Conservation (phyloP, 345 rosid genomes). For the Salix purpurea region DNA sequence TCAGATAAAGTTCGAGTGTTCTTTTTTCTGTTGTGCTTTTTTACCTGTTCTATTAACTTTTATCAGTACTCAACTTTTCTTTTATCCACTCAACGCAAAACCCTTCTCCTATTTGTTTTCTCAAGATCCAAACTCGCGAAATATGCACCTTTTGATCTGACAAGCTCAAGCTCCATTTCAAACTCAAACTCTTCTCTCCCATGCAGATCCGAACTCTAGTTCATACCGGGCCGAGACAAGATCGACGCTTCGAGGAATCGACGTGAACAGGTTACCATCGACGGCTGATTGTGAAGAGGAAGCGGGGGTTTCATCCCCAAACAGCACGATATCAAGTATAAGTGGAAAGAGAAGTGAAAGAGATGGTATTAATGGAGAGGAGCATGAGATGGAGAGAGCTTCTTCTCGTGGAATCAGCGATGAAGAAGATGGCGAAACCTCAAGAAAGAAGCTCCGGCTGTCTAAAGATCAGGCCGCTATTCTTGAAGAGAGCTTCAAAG, state of each 20-base stretch:
- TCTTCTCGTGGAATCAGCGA: conserved; percentile 78
- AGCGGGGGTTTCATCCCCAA: conserved; percentile 82
- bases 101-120: neutral
- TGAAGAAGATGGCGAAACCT: conserved; percentile 86
- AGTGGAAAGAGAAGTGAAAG: conserved; percentile 92
- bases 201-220: conserved; percentile 72
- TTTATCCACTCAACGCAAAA: conserved; percentile 2
- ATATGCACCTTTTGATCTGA: neutral
- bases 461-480: conserved; percentile 92
- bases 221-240: conserved; percentile 45
- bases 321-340: conserved; percentile 85
- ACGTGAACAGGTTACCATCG: conserved; percentile 79
- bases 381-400: conserved; percentile 55
- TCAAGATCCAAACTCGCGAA: neutral
- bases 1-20: neutral
- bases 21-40: conserved; percentile 3
- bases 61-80: neutral
- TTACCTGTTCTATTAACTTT: neutral
- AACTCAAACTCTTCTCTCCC: neutral
- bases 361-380: conserved; percentile 57
- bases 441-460: conserved; percentile 87
- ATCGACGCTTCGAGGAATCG: conserved; percentile 67
- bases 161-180: neutral
- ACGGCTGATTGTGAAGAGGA: conserved; percentile 74
- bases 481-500: conserved; percentile 91